Evolutionary conservation across 192 early-diverging fungal genomes (phyloP), one percentile per base, ranked within the genome.

Genomic region (Umbelopsis sp.): DNA sequence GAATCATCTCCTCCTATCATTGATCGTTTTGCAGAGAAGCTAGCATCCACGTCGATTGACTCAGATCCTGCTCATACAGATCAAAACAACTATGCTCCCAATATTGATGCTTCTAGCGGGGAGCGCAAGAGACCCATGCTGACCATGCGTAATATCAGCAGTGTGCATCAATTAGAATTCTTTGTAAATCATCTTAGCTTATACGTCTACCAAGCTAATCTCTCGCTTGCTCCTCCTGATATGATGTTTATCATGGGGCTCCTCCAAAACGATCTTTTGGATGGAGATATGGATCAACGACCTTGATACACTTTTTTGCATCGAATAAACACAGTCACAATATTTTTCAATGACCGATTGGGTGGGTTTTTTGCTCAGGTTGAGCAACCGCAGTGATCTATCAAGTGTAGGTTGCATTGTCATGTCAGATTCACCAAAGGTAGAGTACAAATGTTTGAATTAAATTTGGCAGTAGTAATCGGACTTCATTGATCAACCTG

Each of bases 181-280:
- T 95, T 97, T 81, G 79, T 97, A 25, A 84, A 87, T 33, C 87
- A 89, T 75, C 82, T 92, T 20, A 90, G 90, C 46, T 80, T 86
- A 23, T 90, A 94, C 49, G 87, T 87, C 3, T 94, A 95, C 76
- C 85, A 93, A 73, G 83, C 85, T 7, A 92, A 90, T 5, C 93
- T 87, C 71, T 81, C 83, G 0, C 76, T 90, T 27, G 87, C 91
- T 2, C 83, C 87, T 67, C 93, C 93, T 0, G 95, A 97, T 69
- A 78, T 85, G 6, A 78, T 80, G 23, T 92, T 90, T 77, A 91
- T 97, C 72, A 92, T 95, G 71, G 82, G 81, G 0, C 66, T 94
- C 70, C 77, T 97, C 46, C 82, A 89, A 49, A 77, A 80, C 51
- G 89, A 90, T 53, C 72, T 90, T 22, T 70, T 88, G 18, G 83